Conservation (phyloP, 495 filamentous ascomycete genomes). For the Mycothermus thermophilus region DNA sequence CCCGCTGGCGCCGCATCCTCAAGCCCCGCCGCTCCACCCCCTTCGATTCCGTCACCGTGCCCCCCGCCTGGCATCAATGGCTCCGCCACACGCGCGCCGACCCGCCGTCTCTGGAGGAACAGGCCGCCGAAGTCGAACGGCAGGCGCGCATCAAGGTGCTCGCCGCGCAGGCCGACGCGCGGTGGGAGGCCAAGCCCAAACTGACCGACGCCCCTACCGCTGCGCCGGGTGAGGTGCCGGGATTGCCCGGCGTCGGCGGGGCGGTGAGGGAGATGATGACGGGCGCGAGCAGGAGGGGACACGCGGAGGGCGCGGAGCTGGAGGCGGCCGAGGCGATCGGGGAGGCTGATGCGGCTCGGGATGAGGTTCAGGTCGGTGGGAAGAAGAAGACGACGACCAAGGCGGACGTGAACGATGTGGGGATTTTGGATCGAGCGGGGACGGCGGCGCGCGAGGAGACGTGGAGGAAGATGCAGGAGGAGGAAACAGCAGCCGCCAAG, state of each 20-base stretch:
- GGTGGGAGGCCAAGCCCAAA: slow-evolving; percentile 65
- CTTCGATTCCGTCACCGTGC: slow-evolving; percentile 45
- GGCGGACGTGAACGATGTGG: background rate
- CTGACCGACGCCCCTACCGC: slow-evolving; percentile 11
- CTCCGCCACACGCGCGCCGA: slow-evolving; percentile 63
- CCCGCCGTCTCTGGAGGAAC: slow-evolving; percentile 64
- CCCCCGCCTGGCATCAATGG: slow-evolving; percentile 93
- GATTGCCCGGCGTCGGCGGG: background rate
- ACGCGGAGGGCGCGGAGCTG: background rate
- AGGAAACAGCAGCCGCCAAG: slow-evolving; percentile 5
- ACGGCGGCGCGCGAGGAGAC: slow-evolving; percentile 11
- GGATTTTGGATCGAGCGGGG: background rate
- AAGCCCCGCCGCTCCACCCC: slow-evolving; percentile 46
- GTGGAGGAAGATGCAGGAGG: slow-evolving; percentile 17
- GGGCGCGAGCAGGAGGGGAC: background rate
- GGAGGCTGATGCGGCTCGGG: background rate
- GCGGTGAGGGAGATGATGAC: slow-evolving; percentile 1
- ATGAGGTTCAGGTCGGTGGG: background rate
- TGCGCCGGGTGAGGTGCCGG: background rate
- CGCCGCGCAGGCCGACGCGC: slow-evolving; percentile 65
- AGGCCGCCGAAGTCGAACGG: slow-evolving; percentile 51
- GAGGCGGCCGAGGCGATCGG: background rate
- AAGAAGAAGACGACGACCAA: background rate
- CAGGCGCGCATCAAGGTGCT: slow-evolving; percentile 57
- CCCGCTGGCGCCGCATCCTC: slow-evolving; percentile 50